Percentiles rank a stretch among this genome's conserved stretches.
Evolutionary conservation across 768 basidiomycete genomes (phyloP).

Genomic region (Amanita pallidorosea): DNA sequence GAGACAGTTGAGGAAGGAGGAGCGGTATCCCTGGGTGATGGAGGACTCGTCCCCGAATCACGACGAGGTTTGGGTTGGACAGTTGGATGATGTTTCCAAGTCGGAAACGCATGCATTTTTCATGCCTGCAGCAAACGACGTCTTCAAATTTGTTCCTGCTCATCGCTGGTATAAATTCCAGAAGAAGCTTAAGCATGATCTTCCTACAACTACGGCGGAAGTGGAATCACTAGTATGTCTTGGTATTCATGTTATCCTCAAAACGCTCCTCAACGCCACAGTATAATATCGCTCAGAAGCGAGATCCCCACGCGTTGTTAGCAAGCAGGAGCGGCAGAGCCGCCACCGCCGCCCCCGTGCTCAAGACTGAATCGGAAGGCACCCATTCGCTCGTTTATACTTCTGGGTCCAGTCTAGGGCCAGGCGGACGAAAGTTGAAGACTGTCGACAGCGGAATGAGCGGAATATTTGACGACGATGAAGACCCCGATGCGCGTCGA

Average conservation of each 20-base stretch:
- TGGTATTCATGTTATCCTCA: constrained; percentile 10
- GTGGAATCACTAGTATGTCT: constrained; percentile 48
- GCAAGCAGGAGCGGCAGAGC: constrained; percentile 50
- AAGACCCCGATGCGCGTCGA: constrained; percentile 36
- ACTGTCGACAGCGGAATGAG: constrained; percentile 58
- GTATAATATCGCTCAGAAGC: constrained; percentile 58
- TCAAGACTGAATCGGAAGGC: constrained; percentile 54
- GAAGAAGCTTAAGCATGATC: constrained; percentile 67
- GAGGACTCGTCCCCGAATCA: constrained; percentile 58
- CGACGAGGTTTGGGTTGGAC: constrained; percentile 69
- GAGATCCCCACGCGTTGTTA: constrained; percentile 67
- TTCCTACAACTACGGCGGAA: constrained; percentile 58
- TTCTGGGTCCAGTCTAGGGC: constrained; percentile 48
- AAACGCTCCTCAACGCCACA: constrained; percentile 13
- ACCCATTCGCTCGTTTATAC: constrained; percentile 37
- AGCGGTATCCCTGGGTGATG: constrained; percentile 87
- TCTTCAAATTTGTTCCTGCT: constrained; percentile 82
- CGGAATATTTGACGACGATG: constrained; percentile 59
- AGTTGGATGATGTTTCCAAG: constrained; percentile 69
- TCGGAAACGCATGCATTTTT: constrained; percentile 71
- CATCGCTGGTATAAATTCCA: constrained; percentile 92
- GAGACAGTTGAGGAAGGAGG: constrained; percentile 72
- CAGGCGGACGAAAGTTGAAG: constrained; percentile 56
- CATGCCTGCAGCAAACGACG: constrained; percentile 71
- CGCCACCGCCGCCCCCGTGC: constrained; percentile 52